Base-by-base conservation (phyloP, 768 basidiomycete species). In the Peribolospora baueri region DNA sequence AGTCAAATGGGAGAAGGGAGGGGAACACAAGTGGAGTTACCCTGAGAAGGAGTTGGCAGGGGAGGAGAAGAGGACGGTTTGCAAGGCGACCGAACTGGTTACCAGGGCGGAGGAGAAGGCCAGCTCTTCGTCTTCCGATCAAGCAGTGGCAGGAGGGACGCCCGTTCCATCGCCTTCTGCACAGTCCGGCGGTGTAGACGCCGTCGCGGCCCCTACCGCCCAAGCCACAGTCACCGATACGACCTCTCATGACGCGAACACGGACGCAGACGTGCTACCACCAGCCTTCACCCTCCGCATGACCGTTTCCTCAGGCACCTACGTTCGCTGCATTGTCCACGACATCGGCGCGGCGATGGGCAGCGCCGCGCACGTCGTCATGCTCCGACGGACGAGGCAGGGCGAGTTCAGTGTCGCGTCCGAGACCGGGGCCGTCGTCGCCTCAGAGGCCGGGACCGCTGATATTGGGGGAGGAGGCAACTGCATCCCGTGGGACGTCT, bases 241-340 rank as follows among this genome's bases (percentile, higher is more conserved):
- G 43, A 13, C 43, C 43, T 7, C 43, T 7, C 43, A 7, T 13
- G 43, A 7, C 43, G 43, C 43, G 43, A 13, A 45, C 43, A 7
- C 7, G 43, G 25, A 25, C 25, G 1, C 25, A 25, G 25, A 25
- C 25, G 25, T 25, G 36, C 3, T 38, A 38, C 84, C 90, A 1
- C 74, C 80, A 0, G 81, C 81, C 25, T 93, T 97, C 66, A 79
- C 81, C 7, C 71, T 98, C 59, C 76, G 75, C 54, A 91, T 98
- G 88, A 81, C 74, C 58, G 93, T 97, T 5, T 90, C 88, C 7
- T 83, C 84, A 38, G 93, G 93, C 46, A 97, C 93, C 10, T 98
- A 98, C 63, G 90, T 98, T 54, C 81, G 93, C 51, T 88, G 83
- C 1, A 81, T 98, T 60, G 81, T 90, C 47, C 87, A 97, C 65